phyloP scores from a whole-genome alignment of 2,329 filamentous ascomycete genomes.

The Penicillium sp. region DNA sequence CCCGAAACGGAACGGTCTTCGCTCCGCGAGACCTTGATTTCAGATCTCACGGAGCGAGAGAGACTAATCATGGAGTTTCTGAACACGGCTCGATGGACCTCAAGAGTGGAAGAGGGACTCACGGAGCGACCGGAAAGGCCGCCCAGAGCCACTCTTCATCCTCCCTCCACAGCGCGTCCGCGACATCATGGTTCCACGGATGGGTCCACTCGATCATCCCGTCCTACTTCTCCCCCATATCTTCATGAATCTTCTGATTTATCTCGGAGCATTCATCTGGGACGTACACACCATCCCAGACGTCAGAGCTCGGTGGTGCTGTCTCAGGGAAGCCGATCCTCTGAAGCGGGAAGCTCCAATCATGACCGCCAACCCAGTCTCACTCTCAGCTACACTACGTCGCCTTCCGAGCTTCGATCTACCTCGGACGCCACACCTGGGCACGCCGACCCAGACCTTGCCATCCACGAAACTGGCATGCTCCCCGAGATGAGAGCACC shows the following conservation, averaged over 20 bases:
- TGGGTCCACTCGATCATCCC: conserved; percentile 29
- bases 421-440: conserved; percentile 25
- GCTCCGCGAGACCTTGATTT: conserved; percentile 37
- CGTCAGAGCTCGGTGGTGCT: conserved; percentile 43
- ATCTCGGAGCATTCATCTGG: conserved; percentile 31
- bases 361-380: conserved; percentile 34
- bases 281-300: conserved; percentile 33
- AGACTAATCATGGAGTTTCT: conserved; percentile 45
- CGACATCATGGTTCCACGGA: conserved; percentile 32
- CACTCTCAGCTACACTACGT: conserved; percentile 41
- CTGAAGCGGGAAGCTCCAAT: conserved; percentile 23
- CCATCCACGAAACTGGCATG: conserved; percentile 22
- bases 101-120: conserved; percentile 32
- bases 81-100: conserved; percentile 42
- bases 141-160: conserved; percentile 28
- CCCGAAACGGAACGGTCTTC: conserved; percentile 27
- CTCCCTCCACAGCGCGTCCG: conserved; percentile 27
- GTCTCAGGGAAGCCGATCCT: conserved; percentile 34
- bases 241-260: conserved; percentile 31
- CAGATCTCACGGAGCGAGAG: conserved; percentile 43
- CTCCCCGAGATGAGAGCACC: conserved; percentile 9
- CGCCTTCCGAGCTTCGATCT: conserved; percentile 39
- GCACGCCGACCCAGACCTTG: conserved; percentile 21
- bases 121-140: conserved; percentile 31
- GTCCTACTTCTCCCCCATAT: conserved; percentile 34